Evolutionary conservation across 306 rosid genomes (phyloP).

Genomic region (Hippophae gyantsensis): DNA sequence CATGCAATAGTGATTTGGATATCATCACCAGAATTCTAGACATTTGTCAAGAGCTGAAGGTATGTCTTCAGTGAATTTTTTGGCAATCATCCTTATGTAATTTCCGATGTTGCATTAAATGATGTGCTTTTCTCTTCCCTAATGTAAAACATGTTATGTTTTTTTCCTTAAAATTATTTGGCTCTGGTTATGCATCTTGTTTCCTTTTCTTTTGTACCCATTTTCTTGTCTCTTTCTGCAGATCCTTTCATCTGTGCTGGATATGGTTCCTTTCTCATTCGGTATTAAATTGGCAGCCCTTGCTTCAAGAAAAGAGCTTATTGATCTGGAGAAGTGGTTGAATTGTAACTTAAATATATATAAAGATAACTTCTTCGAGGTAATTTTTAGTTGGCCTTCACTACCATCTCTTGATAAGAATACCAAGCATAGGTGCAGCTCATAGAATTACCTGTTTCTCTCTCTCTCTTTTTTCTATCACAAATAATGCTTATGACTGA

Average conservation of each 20-base stretch:
- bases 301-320: conserved; percentile 69
- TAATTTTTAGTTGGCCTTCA: conserved; percentile 20
- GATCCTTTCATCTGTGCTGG: conserved; percentile 65
- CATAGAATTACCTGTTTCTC: too few species aligned
- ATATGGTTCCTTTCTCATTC: conserved; percentile 57
- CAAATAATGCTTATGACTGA: neutral
- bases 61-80: conserved; percentile 21
- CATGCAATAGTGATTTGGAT: conserved; percentile 55
- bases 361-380: conserved; percentile 83
- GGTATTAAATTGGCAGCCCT: conserved; percentile 78
- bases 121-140: neutral
- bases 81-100: conserved; percentile 7
- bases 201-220: conserved; percentile 3
- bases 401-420: neutral
- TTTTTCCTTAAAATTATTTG: neutral
- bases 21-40: conserved; percentile 53
- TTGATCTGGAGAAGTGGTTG: conserved; percentile 94
- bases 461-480: neutral
- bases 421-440: neutral
- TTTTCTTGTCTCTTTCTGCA: conserved; percentile 27
- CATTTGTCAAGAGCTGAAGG: conserved; percentile 83
- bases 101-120: neutral
- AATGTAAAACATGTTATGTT: neutral
- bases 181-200: neutral
- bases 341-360: conserved; percentile 43